A percentile compares a stretch with the other conserved stretches of the same genome.
Evolutionary conservation across 2,329 filamentous ascomycete genomes (phyloP).

Genomic region (Rhytidhysteron rufulum): DNA sequence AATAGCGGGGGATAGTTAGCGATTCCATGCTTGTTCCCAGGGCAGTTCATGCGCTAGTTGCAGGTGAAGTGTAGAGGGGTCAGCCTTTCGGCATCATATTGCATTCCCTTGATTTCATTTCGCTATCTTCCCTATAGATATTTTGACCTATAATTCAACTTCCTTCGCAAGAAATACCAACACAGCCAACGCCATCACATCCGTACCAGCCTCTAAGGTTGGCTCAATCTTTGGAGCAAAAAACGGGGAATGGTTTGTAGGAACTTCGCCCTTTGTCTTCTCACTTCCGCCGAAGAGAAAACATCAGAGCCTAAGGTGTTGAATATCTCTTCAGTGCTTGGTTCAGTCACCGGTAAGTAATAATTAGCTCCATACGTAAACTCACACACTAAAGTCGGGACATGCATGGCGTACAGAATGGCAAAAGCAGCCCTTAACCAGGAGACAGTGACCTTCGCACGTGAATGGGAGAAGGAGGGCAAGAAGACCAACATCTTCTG

Average conservation of each 20-base stretch:
- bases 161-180: too few species aligned
- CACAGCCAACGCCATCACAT: slow-evolving; percentile 16
- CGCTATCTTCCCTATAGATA: too few species aligned
- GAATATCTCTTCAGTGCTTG: neutral
- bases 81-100: too few species aligned
- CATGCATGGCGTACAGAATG: neutral
- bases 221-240: slow-evolving; percentile 19
- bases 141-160: too few species aligned
- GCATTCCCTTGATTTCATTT: too few species aligned
- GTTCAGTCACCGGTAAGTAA: neutral
- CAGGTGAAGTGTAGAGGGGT: too few species aligned
- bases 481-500: neutral
- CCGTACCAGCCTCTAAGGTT: slow-evolving; percentile 13
- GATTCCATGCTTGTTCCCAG: too few species aligned
- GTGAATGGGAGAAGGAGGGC: neutral
- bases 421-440: neutral
- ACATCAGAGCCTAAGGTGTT: neutral
- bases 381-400: neutral
- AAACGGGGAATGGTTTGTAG: slow-evolving; percentile 18
- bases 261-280: slow-evolving; percentile 12
- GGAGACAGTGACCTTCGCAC: neutral
- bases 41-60: too few species aligned
- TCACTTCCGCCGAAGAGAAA: slow-evolving; percentile 12
- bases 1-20: too few species aligned
- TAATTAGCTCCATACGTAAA: neutral